phyloP scores from a whole-genome alignment of 2,329 filamentous ascomycete species.

The Dactylellina sp. region DNA sequence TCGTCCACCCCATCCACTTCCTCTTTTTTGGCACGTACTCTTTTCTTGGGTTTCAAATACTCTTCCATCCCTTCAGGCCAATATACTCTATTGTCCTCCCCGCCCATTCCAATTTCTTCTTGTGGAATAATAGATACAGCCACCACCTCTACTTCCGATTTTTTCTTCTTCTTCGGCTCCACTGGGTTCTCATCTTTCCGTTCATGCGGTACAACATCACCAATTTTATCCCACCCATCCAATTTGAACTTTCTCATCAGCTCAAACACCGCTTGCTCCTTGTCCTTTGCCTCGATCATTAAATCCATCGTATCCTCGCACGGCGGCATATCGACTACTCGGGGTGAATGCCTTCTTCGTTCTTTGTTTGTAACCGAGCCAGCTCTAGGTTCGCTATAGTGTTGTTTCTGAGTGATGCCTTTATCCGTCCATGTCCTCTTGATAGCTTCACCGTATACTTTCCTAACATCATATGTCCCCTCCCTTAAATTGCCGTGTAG shows the following conservation, averaged over 20 bases:
- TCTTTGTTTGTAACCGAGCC: conserved; percentile 82
- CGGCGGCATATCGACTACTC: conserved; percentile 83
- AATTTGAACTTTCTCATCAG: conserved; percentile 89
- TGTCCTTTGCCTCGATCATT: conserved; percentile 99
- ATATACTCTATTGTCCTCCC: conserved; percentile 82
- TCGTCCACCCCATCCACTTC: conserved; percentile 62
- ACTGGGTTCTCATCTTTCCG: conserved; percentile 78
- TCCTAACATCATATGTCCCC: conserved; percentile 83
- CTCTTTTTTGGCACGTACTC: conserved; percentile 71
- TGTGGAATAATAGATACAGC: conserved; percentile 65
- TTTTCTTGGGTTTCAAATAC: conserved; percentile 85
- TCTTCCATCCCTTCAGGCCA: conserved; percentile 92
- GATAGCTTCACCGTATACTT: conserved; percentile 78
- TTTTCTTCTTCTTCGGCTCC: conserved; percentile 66
- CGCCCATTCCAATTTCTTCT: conserved; percentile 86
- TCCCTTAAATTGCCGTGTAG: conserved; percentile 81
- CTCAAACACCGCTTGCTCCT: conserved; percentile 95
- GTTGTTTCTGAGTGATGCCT: conserved; percentile 92
- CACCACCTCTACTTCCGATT: conserved; percentile 61
- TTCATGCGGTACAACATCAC: conserved; percentile 75
- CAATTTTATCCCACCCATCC: conserved; percentile 75
- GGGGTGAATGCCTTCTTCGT: conserved; percentile 83
- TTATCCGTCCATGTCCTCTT: conserved; percentile 85
- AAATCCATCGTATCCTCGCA: conserved; percentile 87
- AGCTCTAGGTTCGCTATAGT: conserved; percentile 85